phyloP scores from a whole-genome alignment of 2,329 filamentous ascomycete species.

The Hortaea werneckii region DNA sequence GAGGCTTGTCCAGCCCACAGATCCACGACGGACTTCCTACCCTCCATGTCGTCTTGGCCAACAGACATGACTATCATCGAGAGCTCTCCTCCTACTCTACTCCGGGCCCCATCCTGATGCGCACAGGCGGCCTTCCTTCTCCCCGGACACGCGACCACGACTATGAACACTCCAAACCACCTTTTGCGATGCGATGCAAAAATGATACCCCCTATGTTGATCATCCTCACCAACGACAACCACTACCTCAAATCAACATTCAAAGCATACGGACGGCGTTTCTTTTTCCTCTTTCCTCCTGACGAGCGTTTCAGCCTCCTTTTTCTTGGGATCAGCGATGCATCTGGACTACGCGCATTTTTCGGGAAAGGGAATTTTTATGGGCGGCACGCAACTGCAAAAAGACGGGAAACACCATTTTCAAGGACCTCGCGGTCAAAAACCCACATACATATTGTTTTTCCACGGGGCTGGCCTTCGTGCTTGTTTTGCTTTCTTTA shows the following conservation, averaged over 20 bases:
- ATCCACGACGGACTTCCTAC: constrained; percentile 21
- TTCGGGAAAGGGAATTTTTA: constrained; percentile 2
- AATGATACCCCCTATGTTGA: constrained; percentile 29
- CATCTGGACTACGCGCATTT: neutral
- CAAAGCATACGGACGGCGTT: constrained; percentile 46
- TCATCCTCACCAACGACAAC: constrained; percentile 19
- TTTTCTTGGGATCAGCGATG: neutral
- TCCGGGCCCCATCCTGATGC: constrained; percentile 21
- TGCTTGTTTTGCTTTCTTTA: no score
- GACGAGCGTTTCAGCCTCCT: constrained; percentile 17
- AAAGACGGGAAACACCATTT: neutral
- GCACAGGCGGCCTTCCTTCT: constrained; percentile 22
- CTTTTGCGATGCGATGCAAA: constrained; percentile 29
- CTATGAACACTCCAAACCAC: constrained; percentile 14
- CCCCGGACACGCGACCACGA: constrained; percentile 33
- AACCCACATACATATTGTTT: neutral
- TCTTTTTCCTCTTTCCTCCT: constrained; percentile 1
- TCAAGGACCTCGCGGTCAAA: constrained; percentile 8
- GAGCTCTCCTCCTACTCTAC: neutral
- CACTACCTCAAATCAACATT: constrained; percentile 26
- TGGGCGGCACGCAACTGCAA: constrained; percentile 6
- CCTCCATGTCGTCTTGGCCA: constrained; percentile 2
- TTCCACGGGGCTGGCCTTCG: neutral
- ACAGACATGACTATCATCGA: constrained; percentile 3
- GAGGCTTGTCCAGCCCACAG: constrained; percentile 31